phyloP scores from a whole-genome alignment of 345 rosid species.

The Linum tenue region DNA sequence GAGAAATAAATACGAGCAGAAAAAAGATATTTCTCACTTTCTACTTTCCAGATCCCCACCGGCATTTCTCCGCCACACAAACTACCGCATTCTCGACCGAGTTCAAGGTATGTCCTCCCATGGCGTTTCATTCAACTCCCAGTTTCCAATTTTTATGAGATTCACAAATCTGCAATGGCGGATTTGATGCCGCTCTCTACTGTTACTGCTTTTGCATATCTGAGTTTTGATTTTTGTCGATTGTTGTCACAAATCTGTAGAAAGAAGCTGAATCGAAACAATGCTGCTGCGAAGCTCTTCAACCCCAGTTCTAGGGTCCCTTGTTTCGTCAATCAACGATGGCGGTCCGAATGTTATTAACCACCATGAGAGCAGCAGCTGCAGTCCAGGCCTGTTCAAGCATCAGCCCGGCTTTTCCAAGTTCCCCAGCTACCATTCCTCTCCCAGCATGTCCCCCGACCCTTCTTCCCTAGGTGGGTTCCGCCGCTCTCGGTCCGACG shows the following conservation, averaged over 20 bases:
- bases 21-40: too few species aligned
- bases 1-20: too few species aligned
- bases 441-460: conserved; percentile 36
- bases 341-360: conserved; percentile 19
- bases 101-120: too few species aligned
- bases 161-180: too few species aligned
- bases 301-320: conserved; percentile 59
- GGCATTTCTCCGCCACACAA: too few species aligned
- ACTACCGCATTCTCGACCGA: too few species aligned
- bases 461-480: conserved; percentile 18
- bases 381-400: neutral
- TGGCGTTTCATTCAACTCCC: too few species aligned
- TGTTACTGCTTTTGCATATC: too few species aligned
- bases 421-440: conserved; percentile 24
- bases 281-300: conserved; percentile 63
- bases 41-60: too few species aligned
- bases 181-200: too few species aligned
- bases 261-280: neutral
- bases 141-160: too few species aligned
- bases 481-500: conserved; percentile 47
- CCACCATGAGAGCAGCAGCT: conserved; percentile 18
- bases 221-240: too few species aligned
- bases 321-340: conserved; percentile 33
- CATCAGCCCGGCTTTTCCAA: conserved; percentile 12
- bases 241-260: neutral